A percentile compares a stretch with the other conserved stretches of the same genome.
Conservation (phyloP, 2,329 filamentous ascomycete species). For the Herpotrichia juniperi region DNA sequence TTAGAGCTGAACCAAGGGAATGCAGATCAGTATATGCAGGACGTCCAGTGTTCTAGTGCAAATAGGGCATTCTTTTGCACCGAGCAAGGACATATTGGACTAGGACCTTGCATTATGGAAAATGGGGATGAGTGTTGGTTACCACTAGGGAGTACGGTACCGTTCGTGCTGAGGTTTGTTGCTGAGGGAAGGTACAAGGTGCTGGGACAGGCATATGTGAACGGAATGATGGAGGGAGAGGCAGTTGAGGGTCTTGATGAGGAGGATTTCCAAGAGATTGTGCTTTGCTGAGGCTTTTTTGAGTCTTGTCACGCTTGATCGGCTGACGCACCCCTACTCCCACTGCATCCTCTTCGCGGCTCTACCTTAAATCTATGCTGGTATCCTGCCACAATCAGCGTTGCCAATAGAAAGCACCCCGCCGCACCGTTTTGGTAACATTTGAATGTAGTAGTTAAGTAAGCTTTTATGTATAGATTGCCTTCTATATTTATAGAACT, state of each 20-base stretch:
- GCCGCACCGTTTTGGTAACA: no score
- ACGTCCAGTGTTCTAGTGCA: not conserved
- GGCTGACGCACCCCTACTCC: no score
- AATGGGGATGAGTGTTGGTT: constrained; percentile 15
- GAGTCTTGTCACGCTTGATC: no score
- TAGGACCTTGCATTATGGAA: constrained; percentile 8
- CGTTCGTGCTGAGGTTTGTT: constrained; percentile 10
- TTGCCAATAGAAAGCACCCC: no score
- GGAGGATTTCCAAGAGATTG: not conserved
- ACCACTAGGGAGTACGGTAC: constrained; percentile 13
- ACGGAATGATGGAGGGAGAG: constrained; percentile 14
- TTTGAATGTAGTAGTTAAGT: no score
- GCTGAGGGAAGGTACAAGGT: constrained; percentile 5
- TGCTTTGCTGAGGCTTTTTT: constrained; percentile 4
- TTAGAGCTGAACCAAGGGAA: not conserved
- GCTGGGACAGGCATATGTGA: constrained; percentile 13
- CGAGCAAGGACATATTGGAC: constrained; percentile 12
- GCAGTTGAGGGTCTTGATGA: not conserved
- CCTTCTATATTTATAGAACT: no score
- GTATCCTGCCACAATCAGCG: no score
- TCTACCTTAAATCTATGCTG: no score
- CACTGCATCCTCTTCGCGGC: no score
- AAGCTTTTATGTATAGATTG: no score
- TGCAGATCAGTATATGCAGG: not conserved
- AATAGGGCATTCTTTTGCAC: constrained; percentile 4